Evolutionary conservation across 352 stramenopile genomes (phyloP).

Genomic region (Phytophthora hibernalis): DNA sequence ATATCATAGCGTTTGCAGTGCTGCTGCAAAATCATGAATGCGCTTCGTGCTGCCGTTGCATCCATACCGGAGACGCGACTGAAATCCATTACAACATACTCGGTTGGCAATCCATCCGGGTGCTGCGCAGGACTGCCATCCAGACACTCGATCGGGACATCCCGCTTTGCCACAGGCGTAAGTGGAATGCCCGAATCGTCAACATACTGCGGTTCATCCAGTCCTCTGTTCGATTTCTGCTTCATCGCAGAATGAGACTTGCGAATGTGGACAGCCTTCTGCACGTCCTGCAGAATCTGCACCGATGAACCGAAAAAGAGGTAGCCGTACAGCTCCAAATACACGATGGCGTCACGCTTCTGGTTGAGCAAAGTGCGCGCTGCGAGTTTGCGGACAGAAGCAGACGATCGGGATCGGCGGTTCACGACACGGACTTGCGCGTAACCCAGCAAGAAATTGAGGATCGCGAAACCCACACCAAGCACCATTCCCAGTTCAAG

Average conservation of each 20-base stretch:
- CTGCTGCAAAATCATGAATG: slow-evolving; percentile 87
- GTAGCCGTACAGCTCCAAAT: slow-evolving; percentile 84
- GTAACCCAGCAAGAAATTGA: slow-evolving; percentile 88
- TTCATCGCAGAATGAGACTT: slow-evolving; percentile 42
- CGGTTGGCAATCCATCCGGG: slow-evolving; percentile 63
- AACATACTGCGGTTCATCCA: slow-evolving; percentile 25
- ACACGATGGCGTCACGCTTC: slow-evolving; percentile 78
- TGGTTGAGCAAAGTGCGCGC: slow-evolving; percentile 65
- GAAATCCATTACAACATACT: slow-evolving; percentile 92
- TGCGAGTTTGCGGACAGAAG: slow-evolving; percentile 74
- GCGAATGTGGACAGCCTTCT: slow-evolving; percentile 73
- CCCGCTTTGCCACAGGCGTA: slow-evolving; percentile 53
- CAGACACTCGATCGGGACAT: slow-evolving; percentile 74
- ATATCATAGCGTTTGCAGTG: slow-evolving; percentile 78
- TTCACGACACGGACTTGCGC: slow-evolving; percentile 77
- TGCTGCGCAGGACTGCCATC: slow-evolving; percentile 66
- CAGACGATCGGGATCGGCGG: slow-evolving; percentile 60
- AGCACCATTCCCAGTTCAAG: slow-evolving; percentile 97
- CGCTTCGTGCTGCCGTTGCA: slow-evolving; percentile 80
- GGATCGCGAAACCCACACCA: slow-evolving; percentile 90
- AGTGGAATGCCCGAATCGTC: slow-evolving; percentile 52
- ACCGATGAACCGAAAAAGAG: slow-evolving; percentile 89
- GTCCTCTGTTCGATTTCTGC: slow-evolving; percentile 24
- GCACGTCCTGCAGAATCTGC: slow-evolving; percentile 83
- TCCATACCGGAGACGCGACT: slow-evolving; percentile 90